These are phyloP conservation scores for Tylopilus plumbeoviolaceoides DNA, from an alignment of 768 basidiomycete species.

Conservation along the genomic window DNA sequence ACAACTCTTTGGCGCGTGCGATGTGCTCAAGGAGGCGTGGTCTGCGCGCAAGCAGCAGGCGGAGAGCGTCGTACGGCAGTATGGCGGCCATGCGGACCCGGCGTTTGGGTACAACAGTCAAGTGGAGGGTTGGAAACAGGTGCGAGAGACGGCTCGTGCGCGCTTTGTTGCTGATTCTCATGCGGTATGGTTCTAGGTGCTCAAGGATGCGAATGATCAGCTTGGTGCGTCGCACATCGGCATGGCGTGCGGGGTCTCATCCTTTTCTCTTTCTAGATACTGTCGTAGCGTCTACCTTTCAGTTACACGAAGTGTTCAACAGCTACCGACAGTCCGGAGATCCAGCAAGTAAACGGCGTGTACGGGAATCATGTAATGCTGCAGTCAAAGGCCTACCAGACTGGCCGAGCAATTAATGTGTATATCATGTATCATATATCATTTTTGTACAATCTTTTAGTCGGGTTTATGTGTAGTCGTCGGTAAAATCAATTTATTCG, in stretches of 20 bases:
- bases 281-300: constrained; percentile 65
- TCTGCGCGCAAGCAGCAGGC: constrained; percentile 54
- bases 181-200: constrained; percentile 34
- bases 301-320: constrained; percentile 69
- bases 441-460: background rate
- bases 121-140: constrained; percentile 53
- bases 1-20: constrained; percentile 59
- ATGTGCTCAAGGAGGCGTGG: constrained; percentile 66
- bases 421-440: background rate
- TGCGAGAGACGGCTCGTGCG: constrained; percentile 27
- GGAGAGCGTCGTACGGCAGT: constrained; percentile 40
- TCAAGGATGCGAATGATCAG: constrained; percentile 52
- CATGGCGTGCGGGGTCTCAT: background rate
- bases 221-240: constrained; percentile 38
- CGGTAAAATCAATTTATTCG: constrained; percentile 4
- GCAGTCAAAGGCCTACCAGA: constrained; percentile 69
- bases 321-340: constrained; percentile 77
- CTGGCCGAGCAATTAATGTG: constrained; percentile 48
- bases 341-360: constrained; percentile 64
- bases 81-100: constrained; percentile 38
- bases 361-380: constrained; percentile 76
- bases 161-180: too few species aligned
- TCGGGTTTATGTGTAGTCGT: background rate
- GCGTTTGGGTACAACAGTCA: constrained; percentile 50
- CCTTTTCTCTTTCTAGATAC: constrained; percentile 27